Evolutionary conservation across 2,329 filamentous ascomycete species (phyloP).

Genomic region (Colletotrichum sp.): DNA sequence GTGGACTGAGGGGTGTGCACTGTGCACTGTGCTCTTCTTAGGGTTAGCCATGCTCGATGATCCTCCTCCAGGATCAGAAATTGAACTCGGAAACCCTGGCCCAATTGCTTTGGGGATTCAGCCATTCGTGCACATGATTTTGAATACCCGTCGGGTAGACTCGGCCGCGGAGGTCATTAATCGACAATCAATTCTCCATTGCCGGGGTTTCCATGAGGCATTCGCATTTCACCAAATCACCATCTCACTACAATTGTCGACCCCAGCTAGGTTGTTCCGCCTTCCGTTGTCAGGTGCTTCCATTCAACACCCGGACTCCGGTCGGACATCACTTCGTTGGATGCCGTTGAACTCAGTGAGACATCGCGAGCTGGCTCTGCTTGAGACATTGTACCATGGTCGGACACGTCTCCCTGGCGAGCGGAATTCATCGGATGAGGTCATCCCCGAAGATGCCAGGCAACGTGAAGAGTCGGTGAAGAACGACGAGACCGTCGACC

Average conservation of each 20-base stretch:
- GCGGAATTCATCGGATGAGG: constrained; percentile 8
- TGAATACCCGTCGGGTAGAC: constrained; percentile 7
- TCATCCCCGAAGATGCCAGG: constrained; percentile 12
- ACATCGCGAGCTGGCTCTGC: not conserved
- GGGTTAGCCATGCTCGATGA: constrained; percentile 13
- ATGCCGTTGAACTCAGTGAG: constrained; percentile 5
- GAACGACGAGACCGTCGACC: constrained; percentile 2
- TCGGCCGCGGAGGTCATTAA: constrained; percentile 1
- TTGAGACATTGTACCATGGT: not conserved
- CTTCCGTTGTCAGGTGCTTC: constrained; percentile 1
- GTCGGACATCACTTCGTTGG: constrained; percentile 8
- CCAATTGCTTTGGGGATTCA: constrained; percentile 13
- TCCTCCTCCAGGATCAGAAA: constrained; percentile 21
- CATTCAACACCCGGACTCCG: not conserved
- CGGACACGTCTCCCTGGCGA: not conserved
- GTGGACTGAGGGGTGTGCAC: not conserved
- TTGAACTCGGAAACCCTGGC: constrained; percentile 5
- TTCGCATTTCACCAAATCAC: not conserved
- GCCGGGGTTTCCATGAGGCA: not conserved
- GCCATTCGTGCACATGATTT: not conserved
- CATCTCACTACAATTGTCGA: not conserved
- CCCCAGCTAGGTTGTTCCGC: not conserved
- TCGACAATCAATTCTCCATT: constrained; percentile 1
- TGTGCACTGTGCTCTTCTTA: constrained; percentile 12
- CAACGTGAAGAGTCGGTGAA: constrained; percentile 24